Evolutionary conservation across 441 rosid genomes (phyloP), one percentile per base, ranked within the genome.

Genomic region (Gossypium aridum): DNA sequence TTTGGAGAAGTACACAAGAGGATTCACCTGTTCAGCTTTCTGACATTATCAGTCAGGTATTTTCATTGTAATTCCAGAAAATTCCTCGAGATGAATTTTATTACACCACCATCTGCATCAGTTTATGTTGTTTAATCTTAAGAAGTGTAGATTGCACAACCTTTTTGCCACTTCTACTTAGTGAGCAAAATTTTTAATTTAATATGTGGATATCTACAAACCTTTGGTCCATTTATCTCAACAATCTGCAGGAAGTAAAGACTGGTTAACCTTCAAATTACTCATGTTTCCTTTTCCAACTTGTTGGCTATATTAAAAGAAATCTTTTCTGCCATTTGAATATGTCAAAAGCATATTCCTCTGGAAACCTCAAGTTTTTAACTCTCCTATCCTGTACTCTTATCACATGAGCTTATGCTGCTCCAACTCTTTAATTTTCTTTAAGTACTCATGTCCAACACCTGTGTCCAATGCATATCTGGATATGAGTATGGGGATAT

Each of bases 41-140:
- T 51, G 79, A 83, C 19, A 75, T 57, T 25, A 76, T 59, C 17
- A 59, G 79, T 67, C 90, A 85, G 90, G 88, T 85, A 71, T 49
- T 5, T 80, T n/a, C 19, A 34, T 71, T 56, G 34, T 34, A 19
- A 31, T 13, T 4, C 19, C 51, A 19, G 31, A 56, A 49, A 31
- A 20, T 20, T 57, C 2, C 22, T 34, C 10, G 8, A 75, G n/a
- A 34, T 39, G 47, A 60, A 60, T 17, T 55, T 49, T 70, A 9
- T 53, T 70, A 53, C 23, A 26, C 61, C 26, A 28, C 26, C 14
- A 26, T n/a, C 62, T 49, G 57, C 45, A 26, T 51, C 60, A 69
- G 7, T 28, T 53, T 53, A 45, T 16, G 16, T 69, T 9, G 47
- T 53, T 70, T 70, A 28, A 37, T 51, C 22, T 28, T 16, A 25